A percentile compares a stretch with the other conserved stretches of the same genome.
Conservation (phyloP, 768 basidiomycete genomes). For the Suillus hirtellus region DNA sequence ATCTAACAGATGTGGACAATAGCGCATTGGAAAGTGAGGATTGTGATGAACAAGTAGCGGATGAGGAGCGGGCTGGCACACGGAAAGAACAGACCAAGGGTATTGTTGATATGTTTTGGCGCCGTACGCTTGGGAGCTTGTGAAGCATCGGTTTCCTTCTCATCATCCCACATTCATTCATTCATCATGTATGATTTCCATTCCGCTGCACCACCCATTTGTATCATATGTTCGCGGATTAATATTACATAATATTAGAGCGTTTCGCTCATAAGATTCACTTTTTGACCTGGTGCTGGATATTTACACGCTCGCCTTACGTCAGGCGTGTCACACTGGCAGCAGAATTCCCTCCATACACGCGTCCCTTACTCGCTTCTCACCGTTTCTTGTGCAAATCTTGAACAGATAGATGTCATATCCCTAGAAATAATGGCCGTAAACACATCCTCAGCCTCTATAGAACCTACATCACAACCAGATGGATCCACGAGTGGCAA, state of each 20-base stretch:
- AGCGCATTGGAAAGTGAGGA: constrained; percentile 48
- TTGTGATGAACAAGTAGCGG: constrained; percentile 50
- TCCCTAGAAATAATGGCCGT: constrained; percentile 21
- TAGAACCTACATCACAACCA: constrained; percentile 15
- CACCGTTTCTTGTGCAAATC: constrained; percentile 8
- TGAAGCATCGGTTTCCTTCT: background rate
- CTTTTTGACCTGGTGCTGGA: background rate
- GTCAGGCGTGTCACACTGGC: constrained; percentile 1
- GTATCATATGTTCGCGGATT: constrained; percentile 6
- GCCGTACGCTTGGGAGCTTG: background rate
- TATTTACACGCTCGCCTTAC: constrained; percentile 28
- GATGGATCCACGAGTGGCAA: constrained; percentile 8
- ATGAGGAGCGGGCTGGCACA: constrained; percentile 49
- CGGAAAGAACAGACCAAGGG: constrained; percentile 40
- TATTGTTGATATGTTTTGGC: constrained; percentile 31
- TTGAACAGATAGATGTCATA: constrained; percentile 14
- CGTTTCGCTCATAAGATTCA: background rate
- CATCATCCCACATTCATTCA: constrained; percentile 4
- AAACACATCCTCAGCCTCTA: constrained; percentile 18
- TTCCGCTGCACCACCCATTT: constrained; percentile 5
- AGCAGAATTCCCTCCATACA: constrained; percentile 12
- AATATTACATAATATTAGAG: constrained; percentile 1
- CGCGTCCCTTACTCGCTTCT: constrained; percentile 17
- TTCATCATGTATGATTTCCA: constrained; percentile 7
- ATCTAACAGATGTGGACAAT: constrained; percentile 15